phyloP scores from a whole-genome alignment of 106 monocot species.

The Dendrobium nobile region DNA sequence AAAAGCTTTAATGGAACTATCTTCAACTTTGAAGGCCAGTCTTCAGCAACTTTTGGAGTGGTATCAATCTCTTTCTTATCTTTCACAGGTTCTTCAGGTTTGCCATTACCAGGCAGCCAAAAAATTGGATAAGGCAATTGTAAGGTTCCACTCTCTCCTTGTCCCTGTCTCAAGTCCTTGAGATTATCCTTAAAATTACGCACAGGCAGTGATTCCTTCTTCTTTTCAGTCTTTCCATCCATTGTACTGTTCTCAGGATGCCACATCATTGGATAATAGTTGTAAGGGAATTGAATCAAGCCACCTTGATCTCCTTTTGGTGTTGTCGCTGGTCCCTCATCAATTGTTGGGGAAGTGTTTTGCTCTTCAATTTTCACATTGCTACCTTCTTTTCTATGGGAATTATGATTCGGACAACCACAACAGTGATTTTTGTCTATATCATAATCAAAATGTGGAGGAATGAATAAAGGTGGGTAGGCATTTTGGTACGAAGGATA shows the following conservation, averaged over 20 bases:
- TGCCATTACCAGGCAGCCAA: conserved; percentile 25
- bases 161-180: conserved; percentile 8
- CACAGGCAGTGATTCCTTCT: not conserved
- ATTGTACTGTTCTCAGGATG: conserved; percentile 1
- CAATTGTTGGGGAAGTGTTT: conserved; percentile 15
- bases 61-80: conserved; percentile 18
- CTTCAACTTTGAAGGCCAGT: conserved; percentile 19
- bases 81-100: conserved; percentile 12
- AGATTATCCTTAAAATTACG: not conserved
- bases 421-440: conserved; percentile 29
- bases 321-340: conserved; percentile 28
- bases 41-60: conserved; percentile 20
- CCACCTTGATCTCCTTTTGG: not conserved
- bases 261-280: conserved; percentile 21
- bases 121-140: conserved; percentile 23
- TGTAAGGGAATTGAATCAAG: conserved; percentile 16
- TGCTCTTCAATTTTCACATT: conserved; percentile 42
- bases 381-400: conserved; percentile 15
- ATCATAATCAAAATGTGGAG: conserved; percentile 20
- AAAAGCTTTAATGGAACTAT: conserved; percentile 34
- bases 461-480: conserved; percentile 27
- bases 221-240: not conserved
- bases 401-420: conserved; percentile 47
- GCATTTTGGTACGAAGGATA: conserved; percentile 21
- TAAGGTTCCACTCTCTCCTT: conserved; percentile 5